Evolutionary conservation across 2,329 filamentous ascomycete genomes (phyloP).

Genomic region (Cordyceps fumosorosea): DNA sequence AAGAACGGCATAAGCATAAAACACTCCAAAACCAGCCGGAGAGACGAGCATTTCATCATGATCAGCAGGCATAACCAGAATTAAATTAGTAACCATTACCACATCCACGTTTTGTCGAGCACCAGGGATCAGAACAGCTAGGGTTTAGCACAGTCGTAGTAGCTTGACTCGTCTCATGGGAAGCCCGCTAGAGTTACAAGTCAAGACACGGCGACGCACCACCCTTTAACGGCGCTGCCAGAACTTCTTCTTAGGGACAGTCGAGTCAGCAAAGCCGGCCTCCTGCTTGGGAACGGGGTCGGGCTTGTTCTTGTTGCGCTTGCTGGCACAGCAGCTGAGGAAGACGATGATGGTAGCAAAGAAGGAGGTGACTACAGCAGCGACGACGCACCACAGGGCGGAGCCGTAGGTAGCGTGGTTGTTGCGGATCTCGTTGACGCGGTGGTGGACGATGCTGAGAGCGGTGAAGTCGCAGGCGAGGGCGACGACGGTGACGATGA

Average conservation of each 20-base stretch:
- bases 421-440: conserved; percentile 41
- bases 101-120: not conserved
- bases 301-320: conserved; percentile 30
- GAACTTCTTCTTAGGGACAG: conserved; percentile 6
- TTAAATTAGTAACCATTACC: conserved; percentile 10
- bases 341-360: conserved; percentile 52
- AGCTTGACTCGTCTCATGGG: too few species aligned
- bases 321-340: conserved; percentile 52
- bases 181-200: not conserved
- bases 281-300: conserved; percentile 20
- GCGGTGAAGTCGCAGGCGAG: conserved; percentile 52
- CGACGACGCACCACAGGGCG: conserved; percentile 55
- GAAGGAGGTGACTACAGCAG: conserved; percentile 46
- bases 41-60: conserved; percentile 10
- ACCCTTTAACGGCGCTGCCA: conserved; percentile 13
- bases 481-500: conserved; percentile 40
- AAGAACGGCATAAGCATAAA: not conserved
- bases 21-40: conserved; percentile 8
- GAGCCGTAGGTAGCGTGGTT: conserved; percentile 43
- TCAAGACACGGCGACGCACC: not conserved
- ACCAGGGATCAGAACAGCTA: not conserved
- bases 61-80: conserved; percentile 6
- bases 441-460: conserved; percentile 46
- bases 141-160: too few species aligned
- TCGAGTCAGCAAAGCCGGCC: conserved; percentile 19